Evolutionary conservation across 139 green algal species (phyloP).

Genomic region (Micractinium sp.): DNA sequence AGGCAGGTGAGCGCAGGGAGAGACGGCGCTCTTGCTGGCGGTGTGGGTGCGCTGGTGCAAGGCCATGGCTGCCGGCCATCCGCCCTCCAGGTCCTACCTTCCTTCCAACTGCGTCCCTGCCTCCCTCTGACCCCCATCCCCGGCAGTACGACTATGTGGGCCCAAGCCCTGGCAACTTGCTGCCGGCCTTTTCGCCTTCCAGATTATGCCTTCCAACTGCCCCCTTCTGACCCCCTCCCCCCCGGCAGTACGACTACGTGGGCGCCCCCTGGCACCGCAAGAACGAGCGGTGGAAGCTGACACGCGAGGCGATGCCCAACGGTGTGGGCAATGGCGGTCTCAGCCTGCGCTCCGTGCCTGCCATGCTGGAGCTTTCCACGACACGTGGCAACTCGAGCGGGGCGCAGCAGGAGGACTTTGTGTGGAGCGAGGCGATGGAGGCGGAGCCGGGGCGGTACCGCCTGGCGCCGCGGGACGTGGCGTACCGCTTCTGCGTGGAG

Average conservation of each 20-base stretch:
- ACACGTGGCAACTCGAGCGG: background rate
- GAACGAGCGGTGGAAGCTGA: slow-evolving; percentile 25
- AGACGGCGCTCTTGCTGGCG: too few species aligned
- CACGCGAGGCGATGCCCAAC: slow-evolving; percentile 3
- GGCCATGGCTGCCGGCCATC: too few species aligned
- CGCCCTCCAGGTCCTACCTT: too few species aligned
- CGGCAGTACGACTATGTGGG: too few species aligned
- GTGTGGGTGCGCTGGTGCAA: too few species aligned
- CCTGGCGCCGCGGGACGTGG: slow-evolving; percentile 11
- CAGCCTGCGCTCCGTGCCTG: slow-evolving; percentile 11
- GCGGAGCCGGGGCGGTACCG: background rate
- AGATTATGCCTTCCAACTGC: background rate
- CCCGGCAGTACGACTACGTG: slow-evolving; percentile 27
- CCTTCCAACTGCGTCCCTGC: too few species aligned
- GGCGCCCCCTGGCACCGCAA: slow-evolving; percentile 29
- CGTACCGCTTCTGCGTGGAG: slow-evolving; percentile 31
- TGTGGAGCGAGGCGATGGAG: slow-evolving; percentile 16
- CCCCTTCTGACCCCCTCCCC: background rate
- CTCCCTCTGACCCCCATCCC: background rate
- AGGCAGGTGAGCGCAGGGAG: too few species aligned
- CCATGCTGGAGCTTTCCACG: slow-evolving; percentile 1
- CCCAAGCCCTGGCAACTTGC: background rate
- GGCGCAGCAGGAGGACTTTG: slow-evolving; percentile 35
- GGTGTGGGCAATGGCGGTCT: slow-evolving; percentile 39
- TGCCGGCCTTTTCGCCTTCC: too few species aligned